These are phyloP conservation scores for Alternaria angustiovoidea DNA, from an alignment of 2,329 filamentous ascomycete genomes.

Conservation along the genomic window DNA sequence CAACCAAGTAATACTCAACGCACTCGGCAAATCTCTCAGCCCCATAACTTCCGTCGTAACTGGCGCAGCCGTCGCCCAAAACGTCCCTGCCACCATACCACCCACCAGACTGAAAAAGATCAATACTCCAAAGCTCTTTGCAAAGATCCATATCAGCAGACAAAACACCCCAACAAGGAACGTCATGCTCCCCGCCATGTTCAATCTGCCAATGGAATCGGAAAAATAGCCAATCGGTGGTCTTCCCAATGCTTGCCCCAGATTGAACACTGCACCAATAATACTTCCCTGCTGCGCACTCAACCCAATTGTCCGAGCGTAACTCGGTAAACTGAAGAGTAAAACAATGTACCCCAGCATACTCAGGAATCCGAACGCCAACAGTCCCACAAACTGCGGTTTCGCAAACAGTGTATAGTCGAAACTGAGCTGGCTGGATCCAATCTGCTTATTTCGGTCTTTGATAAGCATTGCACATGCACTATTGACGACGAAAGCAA, in stretches of 20 bases:
- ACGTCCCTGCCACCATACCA: conserved; percentile 73
- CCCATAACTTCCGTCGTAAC: conserved; percentile 79
- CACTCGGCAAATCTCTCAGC: conserved; percentile 71
- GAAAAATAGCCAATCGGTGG: conserved; percentile 77
- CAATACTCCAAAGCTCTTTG: conserved; percentile 71
- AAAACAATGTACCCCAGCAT: conserved; percentile 79
- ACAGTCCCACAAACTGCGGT: conserved; percentile 69
- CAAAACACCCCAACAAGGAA: conserved; percentile 70
- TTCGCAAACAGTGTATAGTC: conserved; percentile 69
- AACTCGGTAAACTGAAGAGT: conserved; percentile 79
- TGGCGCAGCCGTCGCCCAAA: conserved; percentile 70
- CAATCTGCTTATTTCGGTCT: conserved; percentile 76
- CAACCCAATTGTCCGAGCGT: conserved; percentile 73
- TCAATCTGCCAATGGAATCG: conserved; percentile 74
- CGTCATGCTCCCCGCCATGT: conserved; percentile 73
- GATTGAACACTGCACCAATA: conserved; percentile 76
- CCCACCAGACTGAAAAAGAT: conserved; percentile 74
- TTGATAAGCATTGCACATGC: conserved; percentile 69
- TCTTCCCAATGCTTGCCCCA: conserved; percentile 71
- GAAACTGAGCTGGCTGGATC: conserved; percentile 68
- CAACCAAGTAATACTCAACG: conserved; percentile 76
- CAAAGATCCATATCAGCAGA: conserved; percentile 77
- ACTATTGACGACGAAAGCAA: conserved; percentile 70
- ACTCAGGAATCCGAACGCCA: conserved; percentile 74
- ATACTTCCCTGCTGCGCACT: conserved; percentile 72